Conservation (phyloP, 495 filamentous ascomycete species). For the Tuber brumale region DNA sequence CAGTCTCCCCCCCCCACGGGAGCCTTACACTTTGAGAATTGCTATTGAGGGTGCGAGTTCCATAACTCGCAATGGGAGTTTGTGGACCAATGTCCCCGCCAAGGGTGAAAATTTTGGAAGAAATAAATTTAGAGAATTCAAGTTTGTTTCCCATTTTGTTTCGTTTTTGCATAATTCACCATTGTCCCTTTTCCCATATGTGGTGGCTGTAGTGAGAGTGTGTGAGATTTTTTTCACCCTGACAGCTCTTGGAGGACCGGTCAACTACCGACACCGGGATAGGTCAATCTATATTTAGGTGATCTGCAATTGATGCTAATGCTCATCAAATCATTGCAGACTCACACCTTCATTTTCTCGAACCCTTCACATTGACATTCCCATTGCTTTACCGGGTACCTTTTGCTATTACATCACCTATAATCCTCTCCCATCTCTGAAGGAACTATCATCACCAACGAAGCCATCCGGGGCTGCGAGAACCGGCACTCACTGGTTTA, state of each 20-base stretch:
- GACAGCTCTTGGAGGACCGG: neutral
- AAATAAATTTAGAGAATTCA: constrained; percentile 72
- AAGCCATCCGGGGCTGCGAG: constrained; percentile 46
- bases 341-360: constrained; percentile 88
- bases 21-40: constrained; percentile 75
- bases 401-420: constrained; percentile 96
- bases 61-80: constrained; percentile 82
- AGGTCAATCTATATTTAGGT: neutral
- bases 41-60: constrained; percentile 93
- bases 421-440: constrained; percentile 66
- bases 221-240: neutral
- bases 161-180: neutral
- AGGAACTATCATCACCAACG: constrained; percentile 34
- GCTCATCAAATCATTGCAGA: constrained; percentile 47
- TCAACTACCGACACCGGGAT: neutral
- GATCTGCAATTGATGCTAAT: neutral
- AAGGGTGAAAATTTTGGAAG: constrained; percentile 66
- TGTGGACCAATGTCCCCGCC: constrained; percentile 92
- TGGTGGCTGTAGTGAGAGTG: neutral
- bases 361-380: constrained; percentile 78
- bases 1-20: constrained; percentile 70
- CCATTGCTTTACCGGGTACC: constrained; percentile 74
- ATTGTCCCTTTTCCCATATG: neutral
- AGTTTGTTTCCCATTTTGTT: constrained; percentile 52
- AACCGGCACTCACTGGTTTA: constrained; percentile 79